Evolutionary conservation across 1,284 basidiomycete species (phyloP).

Genomic region (Hymenochaete sp.): DNA sequence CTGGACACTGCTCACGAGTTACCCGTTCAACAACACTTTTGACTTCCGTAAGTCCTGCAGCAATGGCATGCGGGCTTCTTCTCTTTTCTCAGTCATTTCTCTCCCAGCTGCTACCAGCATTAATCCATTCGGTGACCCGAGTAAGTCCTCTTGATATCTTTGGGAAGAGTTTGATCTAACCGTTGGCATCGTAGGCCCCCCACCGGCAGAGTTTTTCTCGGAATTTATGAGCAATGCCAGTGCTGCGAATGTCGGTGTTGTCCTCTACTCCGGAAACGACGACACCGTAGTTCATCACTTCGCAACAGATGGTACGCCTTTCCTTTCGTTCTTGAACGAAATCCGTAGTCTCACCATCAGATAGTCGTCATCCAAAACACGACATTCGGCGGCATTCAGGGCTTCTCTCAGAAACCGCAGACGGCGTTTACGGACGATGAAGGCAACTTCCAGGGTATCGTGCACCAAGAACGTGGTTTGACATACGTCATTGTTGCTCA

Average conservation of each 20-base stretch:
- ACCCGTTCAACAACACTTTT: conserved; percentile 41
- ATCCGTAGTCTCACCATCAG: neutral
- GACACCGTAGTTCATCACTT: conserved; percentile 56
- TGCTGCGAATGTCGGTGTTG: conserved; percentile 37
- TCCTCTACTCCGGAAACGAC: conserved; percentile 61
- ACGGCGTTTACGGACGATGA: conserved; percentile 56
- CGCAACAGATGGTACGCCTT: conserved; percentile 46
- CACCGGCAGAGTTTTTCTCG: conserved; percentile 54
- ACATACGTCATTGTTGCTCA: conserved; percentile 50
- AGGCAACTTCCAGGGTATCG: conserved; percentile 52
- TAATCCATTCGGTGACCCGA: conserved; percentile 32
- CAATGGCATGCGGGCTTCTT: conserved; percentile 23
- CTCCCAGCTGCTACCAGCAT: conserved; percentile 9
- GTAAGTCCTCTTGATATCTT: conserved; percentile 26
- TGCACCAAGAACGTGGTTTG: conserved; percentile 65
- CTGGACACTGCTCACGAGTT: conserved; percentile 41
- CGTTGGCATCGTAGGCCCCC: conserved; percentile 39
- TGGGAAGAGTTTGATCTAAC: conserved; percentile 6
- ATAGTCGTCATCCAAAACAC: conserved; percentile 39
- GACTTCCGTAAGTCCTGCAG: conserved; percentile 29
- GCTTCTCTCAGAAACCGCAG: conserved; percentile 56
- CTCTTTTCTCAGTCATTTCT: conserved; percentile 11
- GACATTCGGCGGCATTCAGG: conserved; percentile 65
- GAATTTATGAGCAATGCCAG: conserved; percentile 57
- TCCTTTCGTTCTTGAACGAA: neutral